Conservation (phyloP, 805 yeast genomes). For the Lipomyces kockii region DNA sequence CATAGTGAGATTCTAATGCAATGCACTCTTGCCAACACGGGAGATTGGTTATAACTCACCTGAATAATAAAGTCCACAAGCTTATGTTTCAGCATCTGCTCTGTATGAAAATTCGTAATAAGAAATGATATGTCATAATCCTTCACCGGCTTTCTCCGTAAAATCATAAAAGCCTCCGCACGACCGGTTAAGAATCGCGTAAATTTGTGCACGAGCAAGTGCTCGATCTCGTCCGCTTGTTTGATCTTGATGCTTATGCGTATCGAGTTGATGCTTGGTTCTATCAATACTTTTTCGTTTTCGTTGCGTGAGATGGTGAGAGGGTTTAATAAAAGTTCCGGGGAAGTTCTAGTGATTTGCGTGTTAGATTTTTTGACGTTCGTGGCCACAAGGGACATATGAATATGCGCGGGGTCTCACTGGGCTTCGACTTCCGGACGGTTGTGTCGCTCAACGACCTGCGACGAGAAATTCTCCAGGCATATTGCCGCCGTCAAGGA, state of each 20-base stretch:
- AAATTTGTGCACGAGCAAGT: conserved; percentile 90
- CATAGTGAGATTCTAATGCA: neutral
- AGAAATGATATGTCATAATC: conserved; percentile 94
- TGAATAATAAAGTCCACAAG: conserved; percentile 95
- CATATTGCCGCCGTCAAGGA: conserved; percentile 93
- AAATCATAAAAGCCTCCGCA: conserved; percentile 90
- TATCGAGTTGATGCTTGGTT: conserved; percentile 90
- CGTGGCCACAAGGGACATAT: neutral
- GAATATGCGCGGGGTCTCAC: conserved; percentile 22
- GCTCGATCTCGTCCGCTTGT: conserved; percentile 97
- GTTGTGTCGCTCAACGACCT: conserved; percentile 94
- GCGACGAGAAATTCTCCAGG: conserved; percentile 91
- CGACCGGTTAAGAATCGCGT: conserved; percentile 91
- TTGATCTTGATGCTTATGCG: conserved; percentile 90
- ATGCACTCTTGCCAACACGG: neutral
- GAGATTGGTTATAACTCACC: conserved; percentile 20
- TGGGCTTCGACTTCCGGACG: conserved; percentile 92
- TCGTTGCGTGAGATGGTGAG: conserved; percentile 91
- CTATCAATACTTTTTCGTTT: conserved; percentile 88
- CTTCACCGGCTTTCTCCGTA: conserved; percentile 86
- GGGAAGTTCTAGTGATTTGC: conserved; percentile 57
- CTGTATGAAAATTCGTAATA: conserved; percentile 92
- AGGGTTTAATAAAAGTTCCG: conserved; percentile 84
- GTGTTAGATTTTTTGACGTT: conserved; percentile 1
- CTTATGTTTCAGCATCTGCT: conserved; percentile 92